Percentiles rank a stretch among this genome's conserved stretches.
These are phyloP conservation scores for Pseudonectria foliicola DNA, from an alignment of 2,329 filamentous ascomycete genomes.

Conservation along the genomic window DNA sequence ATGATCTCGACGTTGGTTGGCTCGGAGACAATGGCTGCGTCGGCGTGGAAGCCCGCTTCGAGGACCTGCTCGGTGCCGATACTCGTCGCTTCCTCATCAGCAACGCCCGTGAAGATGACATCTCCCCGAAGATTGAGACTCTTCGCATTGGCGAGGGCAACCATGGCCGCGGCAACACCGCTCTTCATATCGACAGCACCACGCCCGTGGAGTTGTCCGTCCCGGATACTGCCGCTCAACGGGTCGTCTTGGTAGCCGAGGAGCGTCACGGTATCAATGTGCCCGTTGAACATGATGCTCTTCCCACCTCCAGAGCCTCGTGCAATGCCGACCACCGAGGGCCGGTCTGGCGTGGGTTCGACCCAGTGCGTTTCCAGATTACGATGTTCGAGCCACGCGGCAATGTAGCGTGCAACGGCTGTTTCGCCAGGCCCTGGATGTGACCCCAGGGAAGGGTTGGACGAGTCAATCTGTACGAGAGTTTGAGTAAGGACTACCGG, in stretches of 20 bases:
- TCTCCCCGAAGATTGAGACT: constrained; percentile 36
- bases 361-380: constrained; percentile 44
- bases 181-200: constrained; percentile 46
- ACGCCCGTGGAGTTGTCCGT: constrained; percentile 37
- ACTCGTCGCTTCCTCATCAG: constrained; percentile 45
- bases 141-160: constrained; percentile 32
- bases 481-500: constrained; percentile 35
- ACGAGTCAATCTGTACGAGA: constrained; percentile 42
- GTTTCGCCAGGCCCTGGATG: constrained; percentile 38
- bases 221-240: constrained; percentile 33
- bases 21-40: constrained; percentile 43
- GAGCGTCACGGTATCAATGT: constrained; percentile 45
- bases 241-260: constrained; percentile 39
- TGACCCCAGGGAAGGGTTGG: constrained; percentile 36
- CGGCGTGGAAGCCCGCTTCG: constrained; percentile 44
- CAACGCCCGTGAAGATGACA: constrained; percentile 45
- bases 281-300: constrained; percentile 45
- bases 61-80: constrained; percentile 45
- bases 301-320: constrained; percentile 40
- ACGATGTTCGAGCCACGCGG: constrained; percentile 43
- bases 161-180: constrained; percentile 40
- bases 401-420: constrained; percentile 38
- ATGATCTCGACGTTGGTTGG: constrained; percentile 37
- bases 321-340: constrained; percentile 42
- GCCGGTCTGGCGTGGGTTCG: constrained; percentile 37